A percentile compares a stretch with the other conserved stretches of the same genome.
Conservation (phyloP, 2,329 filamentous ascomycete genomes). For the Epichloe gansuensis region DNA sequence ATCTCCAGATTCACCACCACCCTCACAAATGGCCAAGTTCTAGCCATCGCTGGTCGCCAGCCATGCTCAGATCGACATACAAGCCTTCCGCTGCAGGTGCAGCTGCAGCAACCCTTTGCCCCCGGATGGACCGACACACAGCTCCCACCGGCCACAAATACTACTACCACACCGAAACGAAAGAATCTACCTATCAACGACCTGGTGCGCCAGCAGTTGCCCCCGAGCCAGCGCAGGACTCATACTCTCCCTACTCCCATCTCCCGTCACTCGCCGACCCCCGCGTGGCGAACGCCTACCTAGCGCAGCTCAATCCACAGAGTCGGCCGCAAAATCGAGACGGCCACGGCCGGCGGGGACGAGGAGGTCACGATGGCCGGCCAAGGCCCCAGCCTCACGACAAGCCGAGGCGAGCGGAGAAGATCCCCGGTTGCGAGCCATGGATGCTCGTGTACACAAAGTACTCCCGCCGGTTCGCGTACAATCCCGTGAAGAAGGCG, state of each 20-base stretch:
- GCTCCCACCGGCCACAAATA: slow-evolving; percentile 79
- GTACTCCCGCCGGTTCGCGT: slow-evolving; percentile 76
- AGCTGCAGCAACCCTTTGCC: slow-evolving; percentile 43
- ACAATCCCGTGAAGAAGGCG: slow-evolving; percentile 73
- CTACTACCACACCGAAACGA: slow-evolving; percentile 74
- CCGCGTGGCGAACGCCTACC: slow-evolving; percentile 46
- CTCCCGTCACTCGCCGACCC: slow-evolving; percentile 38
- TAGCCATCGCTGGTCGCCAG: not conserved
- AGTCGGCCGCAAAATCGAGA: slow-evolving; percentile 24
- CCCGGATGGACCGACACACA: slow-evolving; percentile 84
- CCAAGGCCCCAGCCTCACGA: slow-evolving; percentile 61
- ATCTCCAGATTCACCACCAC: not conserved
- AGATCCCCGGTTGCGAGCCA: slow-evolving; percentile 69
- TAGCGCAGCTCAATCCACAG: slow-evolving; percentile 38
- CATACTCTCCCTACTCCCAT: slow-evolving; percentile 15
- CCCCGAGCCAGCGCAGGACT: slow-evolving; percentile 18
- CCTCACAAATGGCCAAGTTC: not conserved
- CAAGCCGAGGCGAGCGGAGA: slow-evolving; percentile 65
- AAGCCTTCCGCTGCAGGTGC: slow-evolving; percentile 35
- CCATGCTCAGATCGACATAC: slow-evolving; percentile 71
- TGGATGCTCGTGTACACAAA: slow-evolving; percentile 94
- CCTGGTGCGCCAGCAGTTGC: slow-evolving; percentile 34
- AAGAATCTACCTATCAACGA: slow-evolving; percentile 76
- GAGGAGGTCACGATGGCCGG: slow-evolving; percentile 37
- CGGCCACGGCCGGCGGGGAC: slow-evolving; percentile 27